Base-by-base conservation (phyloP, 495 filamentous ascomycete species). In the Xanthoparmelia taractica region DNA sequence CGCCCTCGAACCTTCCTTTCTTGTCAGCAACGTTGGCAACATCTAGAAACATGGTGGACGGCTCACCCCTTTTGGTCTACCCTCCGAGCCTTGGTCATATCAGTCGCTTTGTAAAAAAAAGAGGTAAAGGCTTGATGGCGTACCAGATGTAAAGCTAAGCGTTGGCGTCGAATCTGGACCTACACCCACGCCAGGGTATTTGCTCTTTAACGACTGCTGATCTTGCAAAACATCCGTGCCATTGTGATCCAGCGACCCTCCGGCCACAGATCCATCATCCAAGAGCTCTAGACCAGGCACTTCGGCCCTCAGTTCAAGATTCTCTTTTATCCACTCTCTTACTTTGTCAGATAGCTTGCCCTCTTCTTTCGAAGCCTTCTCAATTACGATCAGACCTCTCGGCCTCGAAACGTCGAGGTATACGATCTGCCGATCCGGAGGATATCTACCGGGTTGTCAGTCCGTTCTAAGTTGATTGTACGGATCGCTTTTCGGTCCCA, bases 381-480 rank as follows among this genome's bases (percentile, higher is more conserved):
- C 85, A 66, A 97, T 95, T 38, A 85, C 80, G 43, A 97, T 84
- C 60, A 96, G 76, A 27, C 88, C 89, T 47, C 85, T 79, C 13
- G 93, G 93, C 63, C 85, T 82, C 38, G 93, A 88, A 33, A 97
- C 92, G 66, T 96, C 90, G 38, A 97, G 83, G 68, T 94, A 96
- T 69, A 96, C 89, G 66, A 88, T 87, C 71, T 98, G 94, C 55
- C 94, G 77, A 54, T 88, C 88, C 1, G 90, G 87, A 8, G 94
- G 94, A 71, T 50, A 50, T 13, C 45, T 48, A 7, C 45, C 0
- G 12, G 2, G 23, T 25, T 5, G 2, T 48, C 4, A 48, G 45
- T 10, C 23, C 8, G 2, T 10, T 25, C 10, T n/a, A n/a, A n/a
- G n/a, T n/a, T n/a, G n/a, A n/a, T n/a, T n/a, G n/a, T n/a, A n/a